These are phyloP conservation scores for Biscutella laevigata DNA, from an alignment of 441 rosid genomes.

Conservation along the genomic window DNA sequence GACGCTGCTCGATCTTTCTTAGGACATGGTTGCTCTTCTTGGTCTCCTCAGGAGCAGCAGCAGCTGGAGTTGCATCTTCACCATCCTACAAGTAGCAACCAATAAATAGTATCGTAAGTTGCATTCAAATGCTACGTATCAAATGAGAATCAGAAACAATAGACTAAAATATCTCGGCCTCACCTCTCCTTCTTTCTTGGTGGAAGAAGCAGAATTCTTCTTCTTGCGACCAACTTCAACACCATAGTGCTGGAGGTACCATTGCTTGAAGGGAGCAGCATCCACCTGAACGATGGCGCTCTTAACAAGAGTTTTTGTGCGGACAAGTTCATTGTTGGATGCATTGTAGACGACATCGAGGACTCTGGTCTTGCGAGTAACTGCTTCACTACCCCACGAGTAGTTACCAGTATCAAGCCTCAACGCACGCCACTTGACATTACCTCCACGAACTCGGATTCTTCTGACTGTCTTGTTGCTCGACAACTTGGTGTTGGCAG, in stretches of 20 bases:
- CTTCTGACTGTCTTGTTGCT: constrained; percentile 70
- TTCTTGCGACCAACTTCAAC: constrained; percentile 69
- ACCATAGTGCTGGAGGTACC: constrained; percentile 63
- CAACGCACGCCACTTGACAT: constrained; percentile 71
- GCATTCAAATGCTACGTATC: too few relatives aligned
- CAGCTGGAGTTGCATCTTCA: constrained; percentile 16
- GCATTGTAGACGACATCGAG: constrained; percentile 76
- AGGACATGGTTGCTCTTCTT: constrained; percentile 29
- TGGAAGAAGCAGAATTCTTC: constrained; percentile 30
- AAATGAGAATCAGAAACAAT: not conserved
- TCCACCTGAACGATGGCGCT: constrained; percentile 67
- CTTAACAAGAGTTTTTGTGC: constrained; percentile 68
- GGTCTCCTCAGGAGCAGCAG: constrained; percentile 18
- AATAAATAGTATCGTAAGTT: not conserved
- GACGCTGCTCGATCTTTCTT: constrained; percentile 27
- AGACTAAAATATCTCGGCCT: not conserved
- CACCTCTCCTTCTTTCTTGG: constrained; percentile 55
- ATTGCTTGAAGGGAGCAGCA: constrained; percentile 68
- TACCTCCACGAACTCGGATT: constrained; percentile 64
- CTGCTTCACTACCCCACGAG: constrained; percentile 74
- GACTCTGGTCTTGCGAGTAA: constrained; percentile 63
- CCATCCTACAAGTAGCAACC: constrained; percentile 5
- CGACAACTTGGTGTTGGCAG: constrained; percentile 68
- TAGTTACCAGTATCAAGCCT: constrained; percentile 67
- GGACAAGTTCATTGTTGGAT: constrained; percentile 67